phyloP scores from a whole-genome alignment of 257 asterid genomes.

The Lavandula angustifolia region DNA sequence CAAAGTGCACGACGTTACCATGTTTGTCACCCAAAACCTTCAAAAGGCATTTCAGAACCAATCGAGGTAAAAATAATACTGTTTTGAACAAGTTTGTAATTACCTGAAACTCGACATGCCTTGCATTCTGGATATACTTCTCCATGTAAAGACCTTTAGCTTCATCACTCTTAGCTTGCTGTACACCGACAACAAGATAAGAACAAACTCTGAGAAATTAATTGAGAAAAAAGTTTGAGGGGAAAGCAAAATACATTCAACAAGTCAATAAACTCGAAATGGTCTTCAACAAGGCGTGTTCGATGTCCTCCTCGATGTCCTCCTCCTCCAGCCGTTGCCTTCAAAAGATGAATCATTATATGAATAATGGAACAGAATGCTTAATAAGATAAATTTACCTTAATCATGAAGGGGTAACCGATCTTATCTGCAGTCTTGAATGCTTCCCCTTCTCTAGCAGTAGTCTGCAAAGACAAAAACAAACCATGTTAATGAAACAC shows the following conservation, averaged over 20 bases:
- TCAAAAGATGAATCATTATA: conserved; percentile 39
- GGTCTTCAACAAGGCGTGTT: conserved; percentile 96
- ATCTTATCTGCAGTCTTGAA: conserved; percentile 73
- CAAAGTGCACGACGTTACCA: conserved; percentile 93
- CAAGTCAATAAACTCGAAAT: conserved; percentile 86
- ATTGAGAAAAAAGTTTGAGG: too few relatives aligned
- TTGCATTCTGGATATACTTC: conserved; percentile 88
- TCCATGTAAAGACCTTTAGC: conserved; percentile 97
- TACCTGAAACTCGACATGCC: conserved; percentile 92
- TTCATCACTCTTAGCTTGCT: conserved; percentile 92
- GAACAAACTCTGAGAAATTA: too few relatives aligned
- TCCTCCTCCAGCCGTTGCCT: conserved; percentile 99
- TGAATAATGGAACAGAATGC: too few relatives aligned
- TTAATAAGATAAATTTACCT: conserved; percentile 52
- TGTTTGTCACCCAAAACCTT: conserved; percentile 93
- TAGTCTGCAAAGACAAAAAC: conserved; percentile 59
- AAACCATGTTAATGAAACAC: too few relatives aligned
- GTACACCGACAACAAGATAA: too few relatives aligned
- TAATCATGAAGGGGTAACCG: conserved; percentile 97
- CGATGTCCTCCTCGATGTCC: too few relatives aligned
- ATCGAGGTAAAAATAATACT: too few relatives aligned
- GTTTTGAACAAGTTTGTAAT: too few relatives aligned
- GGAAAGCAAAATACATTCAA: conserved; percentile 84
- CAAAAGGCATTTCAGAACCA: conserved; percentile 28
- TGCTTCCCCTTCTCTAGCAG: conserved; percentile 93